phyloP scores from a whole-genome alignment of 306 rosid genomes.

The Glycyrrhiza uralensis region DNA sequence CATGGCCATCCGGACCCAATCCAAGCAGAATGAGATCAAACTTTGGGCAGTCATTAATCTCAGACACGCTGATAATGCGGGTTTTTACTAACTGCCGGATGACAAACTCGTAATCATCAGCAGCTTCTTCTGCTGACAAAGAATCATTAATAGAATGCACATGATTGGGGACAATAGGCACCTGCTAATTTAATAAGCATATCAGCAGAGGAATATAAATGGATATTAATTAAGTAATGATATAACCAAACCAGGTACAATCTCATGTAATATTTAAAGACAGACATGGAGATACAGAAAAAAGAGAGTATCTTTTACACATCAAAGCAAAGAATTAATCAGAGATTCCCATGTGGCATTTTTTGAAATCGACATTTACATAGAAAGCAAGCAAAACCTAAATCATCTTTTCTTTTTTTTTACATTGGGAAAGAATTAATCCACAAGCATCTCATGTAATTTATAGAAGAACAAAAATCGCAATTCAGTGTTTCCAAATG shows the following conservation, averaged over 20 bases:
- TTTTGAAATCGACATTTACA: neutral
- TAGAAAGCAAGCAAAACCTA: neutral
- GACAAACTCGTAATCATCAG: constrained; percentile 79
- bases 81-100: constrained; percentile 90
- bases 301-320: neutral
- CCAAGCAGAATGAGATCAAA: constrained; percentile 95
- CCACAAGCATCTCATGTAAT: neutral
- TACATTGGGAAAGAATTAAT: neutral
- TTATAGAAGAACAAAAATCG: neutral
- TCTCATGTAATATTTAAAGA: constrained; percentile 12
- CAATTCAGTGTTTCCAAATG: constrained; percentile 9
- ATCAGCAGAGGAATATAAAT: constrained; percentile 20
- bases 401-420: neutral
- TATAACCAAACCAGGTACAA: neutral
- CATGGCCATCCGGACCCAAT: constrained; percentile 86
- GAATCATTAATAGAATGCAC: constrained; percentile 87
- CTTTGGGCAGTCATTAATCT: constrained; percentile 84
- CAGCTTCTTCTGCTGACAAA: constrained; percentile 93
- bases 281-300: neutral
- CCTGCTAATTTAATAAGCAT: constrained; percentile 46
- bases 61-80: constrained; percentile 76
- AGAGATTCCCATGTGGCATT: neutral
- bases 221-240: neutral
- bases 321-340: constrained; percentile 9
- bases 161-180: constrained; percentile 85